Evolutionary conservation across 1,284 basidiomycete genomes (phyloP), one percentile per base, ranked within the genome.

Genomic region (Rhodofomes roseus): DNA sequence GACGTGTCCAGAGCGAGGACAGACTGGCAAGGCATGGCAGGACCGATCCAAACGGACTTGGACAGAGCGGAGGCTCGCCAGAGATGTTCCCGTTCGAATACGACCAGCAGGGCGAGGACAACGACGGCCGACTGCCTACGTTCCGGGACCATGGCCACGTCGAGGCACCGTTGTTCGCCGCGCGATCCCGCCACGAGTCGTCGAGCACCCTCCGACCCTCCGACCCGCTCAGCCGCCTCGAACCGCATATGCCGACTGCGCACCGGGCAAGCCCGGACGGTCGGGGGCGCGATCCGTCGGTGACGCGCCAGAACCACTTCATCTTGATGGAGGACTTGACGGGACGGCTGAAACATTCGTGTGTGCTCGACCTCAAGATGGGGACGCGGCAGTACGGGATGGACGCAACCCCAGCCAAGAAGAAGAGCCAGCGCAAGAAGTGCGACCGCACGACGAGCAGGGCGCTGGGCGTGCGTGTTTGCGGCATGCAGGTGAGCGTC

Each of bases 311-410:
- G 74, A 95, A 98, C 73, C 91, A 98, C 71, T 99, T 99, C 74
- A 95, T 99, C 66, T 82, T 99, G 63, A 96, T 99, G 93, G 96
- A 99, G 75, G 97, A 99, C 71, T 79, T 99, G 48, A 99, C 96
- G 1, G 97, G 97, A 22, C 81, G 92, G n/a, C 76, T 98, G 66
- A 96, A 92, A 73, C 87, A 86, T 56, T 94, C 97, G 3, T 99
- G 96, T 71, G 97, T 99, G 44, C 85, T 99, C 65, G 96, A 99
- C 75, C 80, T 99, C 68, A 99, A 99, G 81, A 99, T 99, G 96
- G 96, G 96, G 14, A 98, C 96, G 36, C 83, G 96, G 44, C 96
- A 99, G 77, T 98, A 99, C 75, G 97, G 97, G 16, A 92, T 97
- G 75, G 94, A 98, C 69, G 96, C 96, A 23, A 93, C 92, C 4